Evolutionary conservation across 2,329 filamentous ascomycete species (phyloP).

Genomic region (Pseudogymnoascus sp.): DNA sequence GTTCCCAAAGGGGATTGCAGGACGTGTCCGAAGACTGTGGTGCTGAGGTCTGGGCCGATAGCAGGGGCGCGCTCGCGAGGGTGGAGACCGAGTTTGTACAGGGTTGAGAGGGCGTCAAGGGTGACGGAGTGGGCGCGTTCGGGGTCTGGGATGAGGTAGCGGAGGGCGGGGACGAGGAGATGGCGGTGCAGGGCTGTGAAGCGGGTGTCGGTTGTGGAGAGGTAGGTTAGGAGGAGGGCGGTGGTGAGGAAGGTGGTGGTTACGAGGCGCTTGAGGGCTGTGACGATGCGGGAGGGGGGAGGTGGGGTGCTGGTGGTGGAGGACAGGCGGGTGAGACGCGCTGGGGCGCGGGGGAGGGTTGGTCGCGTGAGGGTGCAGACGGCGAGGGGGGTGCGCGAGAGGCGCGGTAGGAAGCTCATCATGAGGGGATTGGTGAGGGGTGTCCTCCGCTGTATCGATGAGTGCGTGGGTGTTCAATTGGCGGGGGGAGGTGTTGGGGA

Average conservation of each 20-base stretch:
- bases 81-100: constrained; percentile 68
- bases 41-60: constrained; percentile 31
- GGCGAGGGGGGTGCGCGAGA: background rate
- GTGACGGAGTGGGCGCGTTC: constrained; percentile 89
- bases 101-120: constrained; percentile 58
- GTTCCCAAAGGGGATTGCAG: constrained; percentile 86
- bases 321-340: background rate
- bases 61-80: constrained; percentile 64
- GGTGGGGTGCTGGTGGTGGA: background rate
- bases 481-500: background rate
- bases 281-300: constrained; percentile 22
- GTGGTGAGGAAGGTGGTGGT: constrained; percentile 47
- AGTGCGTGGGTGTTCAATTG: background rate
- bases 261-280: constrained; percentile 39
- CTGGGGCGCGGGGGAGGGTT: background rate
- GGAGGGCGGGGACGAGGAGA: constrained; percentile 56
- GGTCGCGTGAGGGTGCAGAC: background rate
- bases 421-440: background rate
- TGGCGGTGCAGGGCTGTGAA: constrained; percentile 58
- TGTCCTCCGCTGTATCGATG: background rate
- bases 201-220: constrained; percentile 68
- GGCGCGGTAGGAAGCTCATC: background rate
- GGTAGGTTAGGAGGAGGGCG: constrained; percentile 41
- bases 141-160: constrained; percentile 60
- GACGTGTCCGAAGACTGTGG: constrained; percentile 63